A percentile compares a stretch with the other conserved stretches of the same genome.
Conservation (phyloP, 352 stramenopile genomes). For the Phytopythium kandeliae region DNA sequence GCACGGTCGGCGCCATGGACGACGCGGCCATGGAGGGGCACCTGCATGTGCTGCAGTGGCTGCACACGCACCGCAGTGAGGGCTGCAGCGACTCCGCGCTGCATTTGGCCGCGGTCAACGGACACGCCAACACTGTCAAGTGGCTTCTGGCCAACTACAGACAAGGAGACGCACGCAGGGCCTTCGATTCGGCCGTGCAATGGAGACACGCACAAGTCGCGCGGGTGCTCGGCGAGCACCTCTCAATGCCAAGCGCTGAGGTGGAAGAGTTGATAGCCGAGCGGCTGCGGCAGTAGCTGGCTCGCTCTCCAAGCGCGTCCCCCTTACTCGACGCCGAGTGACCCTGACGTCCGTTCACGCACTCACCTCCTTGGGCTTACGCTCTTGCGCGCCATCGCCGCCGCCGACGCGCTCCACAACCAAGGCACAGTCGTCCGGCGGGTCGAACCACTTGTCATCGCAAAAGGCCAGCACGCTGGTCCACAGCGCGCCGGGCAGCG, state of each 20-base stretch:
- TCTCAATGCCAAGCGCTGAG: neutral
- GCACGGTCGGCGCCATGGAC: slow-evolving; percentile 24
- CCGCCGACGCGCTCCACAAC: neutral
- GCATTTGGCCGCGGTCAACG: slow-evolving; percentile 22
- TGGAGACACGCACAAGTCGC: slow-evolving; percentile 24
- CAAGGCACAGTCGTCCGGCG: too few relatives aligned
- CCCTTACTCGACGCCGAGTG: too few relatives aligned
- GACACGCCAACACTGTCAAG: slow-evolving; percentile 13
- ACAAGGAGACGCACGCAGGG: slow-evolving; percentile 15
- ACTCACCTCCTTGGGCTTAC: neutral
- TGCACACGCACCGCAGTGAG: slow-evolving; percentile 21
- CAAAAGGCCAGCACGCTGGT: slow-evolving; percentile 51
- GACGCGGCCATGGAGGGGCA: slow-evolving; percentile 25
- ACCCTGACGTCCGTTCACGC: neutral
- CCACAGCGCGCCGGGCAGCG: slow-evolving; percentile 44
- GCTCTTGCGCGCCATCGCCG: neutral
- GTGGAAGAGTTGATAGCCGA: neutral
- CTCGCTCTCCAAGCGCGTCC: too few relatives aligned
- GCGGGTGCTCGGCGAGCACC: slow-evolving; percentile 10
- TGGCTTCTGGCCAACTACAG: slow-evolving; percentile 17
- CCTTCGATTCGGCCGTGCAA: slow-evolving; percentile 21
- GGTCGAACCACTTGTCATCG: slow-evolving; percentile 57
- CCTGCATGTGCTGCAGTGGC: slow-evolving; percentile 23
- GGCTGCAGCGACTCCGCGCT: slow-evolving; percentile 22
- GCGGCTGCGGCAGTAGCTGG: neutral